Base-by-base conservation (phyloP, 352 stramenopile genomes). In the Pilasporangium apinafurcum region DNA sequence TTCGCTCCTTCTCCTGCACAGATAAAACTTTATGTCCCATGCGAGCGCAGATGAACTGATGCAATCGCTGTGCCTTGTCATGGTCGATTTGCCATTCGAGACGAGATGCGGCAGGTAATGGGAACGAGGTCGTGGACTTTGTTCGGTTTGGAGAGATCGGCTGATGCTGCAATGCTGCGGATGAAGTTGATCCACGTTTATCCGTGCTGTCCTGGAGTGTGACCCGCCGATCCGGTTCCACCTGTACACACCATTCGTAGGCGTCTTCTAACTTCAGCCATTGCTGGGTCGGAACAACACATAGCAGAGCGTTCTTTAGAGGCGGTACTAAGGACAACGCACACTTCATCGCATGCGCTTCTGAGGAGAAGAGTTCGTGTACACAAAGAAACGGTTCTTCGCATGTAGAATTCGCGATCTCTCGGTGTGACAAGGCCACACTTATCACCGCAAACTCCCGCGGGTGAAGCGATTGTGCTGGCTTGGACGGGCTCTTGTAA, bases 31-130 rank as follows among this genome's bases (percentile, higher is more conserved):
- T 47, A 5, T 43, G 30, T 3, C 68, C 66, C 59, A 89, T 68
- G n/a, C 70, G 70, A 4, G 63, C 59, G 43, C 70, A 86, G 24
- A 89, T 65, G 44, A 89, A 81, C 37, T 73, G 63, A 38, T 86
- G 70, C 0, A 86, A 54, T 2, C 61, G 61, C 9, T 61, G 51
- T 3, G 68, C 76, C 42, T 85, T 71, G 6, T 81, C 62, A 8
- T 64, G 74, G 18, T 86, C 63, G 18, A 57, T 21, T 25, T 83
- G 42, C 71, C 71, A 87, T 4, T 53, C 44, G 0, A 51, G 47
- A 25, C 41, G 36, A 1, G 18, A 20, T 14, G 16, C 5, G 8
- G 21, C 32, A 32, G 25, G 39, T 27, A 44, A 16, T 24, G 41
- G 20, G 16, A 31, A 13, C 22, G 24, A 17, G 7, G 16, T 12